Conservation (phyloP, 1,284 basidiomycete species). For the Singerocomus rubriflavus region DNA sequence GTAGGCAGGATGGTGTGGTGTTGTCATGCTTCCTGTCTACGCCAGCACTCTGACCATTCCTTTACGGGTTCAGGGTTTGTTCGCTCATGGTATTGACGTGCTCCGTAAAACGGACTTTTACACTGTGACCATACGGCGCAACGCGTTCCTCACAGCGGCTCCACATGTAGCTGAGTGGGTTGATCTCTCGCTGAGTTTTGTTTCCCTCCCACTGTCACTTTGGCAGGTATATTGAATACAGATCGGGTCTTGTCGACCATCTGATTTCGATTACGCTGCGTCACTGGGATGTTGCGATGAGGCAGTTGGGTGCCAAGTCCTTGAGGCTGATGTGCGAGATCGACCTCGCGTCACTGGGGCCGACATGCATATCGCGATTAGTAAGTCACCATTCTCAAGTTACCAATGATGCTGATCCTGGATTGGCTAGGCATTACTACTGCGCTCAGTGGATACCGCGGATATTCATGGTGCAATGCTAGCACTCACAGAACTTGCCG, state of each 20-base stretch:
- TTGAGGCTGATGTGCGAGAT: conserved; percentile 66
- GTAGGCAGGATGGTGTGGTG: conserved; percentile 85
- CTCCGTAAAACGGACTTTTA: conserved; percentile 93
- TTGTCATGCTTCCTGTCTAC: conserved; percentile 5
- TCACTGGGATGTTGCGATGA: conserved; percentile 89
- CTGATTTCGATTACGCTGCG: conserved; percentile 72
- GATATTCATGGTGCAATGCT: conserved; percentile 85
- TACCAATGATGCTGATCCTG: conserved; percentile 10
- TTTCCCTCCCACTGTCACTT: conserved; percentile 5
- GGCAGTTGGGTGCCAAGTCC: conserved; percentile 77
- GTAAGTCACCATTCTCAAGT: conserved; percentile 37
- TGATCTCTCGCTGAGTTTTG: conserved; percentile 2
- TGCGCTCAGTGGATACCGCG: conserved; percentile 64
- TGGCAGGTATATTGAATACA: conserved; percentile 68
- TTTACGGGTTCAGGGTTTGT: conserved; percentile 59
- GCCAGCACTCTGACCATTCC: conserved; percentile 14
- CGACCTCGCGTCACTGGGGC: conserved; percentile 55
- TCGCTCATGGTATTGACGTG: conserved; percentile 93
- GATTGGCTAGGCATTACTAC: conserved; percentile 47
- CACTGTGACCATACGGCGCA: conserved; percentile 82
- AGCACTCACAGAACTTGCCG: conserved; percentile 69
- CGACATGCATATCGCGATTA: conserved; percentile 46
- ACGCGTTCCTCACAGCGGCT: conserved; percentile 82
- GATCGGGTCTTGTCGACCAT: conserved; percentile 68
- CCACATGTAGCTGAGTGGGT: conserved; percentile 83